A percentile compares a stretch with the other conserved stretches of the same genome.
phyloP scores from a whole-genome alignment of 306 rosid species.

The Quercus glauca region DNA sequence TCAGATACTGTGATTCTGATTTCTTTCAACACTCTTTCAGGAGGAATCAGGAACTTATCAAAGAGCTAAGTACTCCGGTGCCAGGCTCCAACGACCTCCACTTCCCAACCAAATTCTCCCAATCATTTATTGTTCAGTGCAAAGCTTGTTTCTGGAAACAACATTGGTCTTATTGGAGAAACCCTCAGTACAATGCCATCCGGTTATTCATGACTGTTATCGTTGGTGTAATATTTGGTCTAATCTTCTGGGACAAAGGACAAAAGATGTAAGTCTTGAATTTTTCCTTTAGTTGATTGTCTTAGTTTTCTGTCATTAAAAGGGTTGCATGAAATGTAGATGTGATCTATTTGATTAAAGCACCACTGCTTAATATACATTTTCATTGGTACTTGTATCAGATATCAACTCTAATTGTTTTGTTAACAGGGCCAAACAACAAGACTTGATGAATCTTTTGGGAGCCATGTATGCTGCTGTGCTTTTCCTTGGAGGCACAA shows the following conservation, averaged over 20 bases:
- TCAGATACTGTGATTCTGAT: neutral
- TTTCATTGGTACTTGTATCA: neutral
- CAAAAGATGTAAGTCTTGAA: slow-evolving; percentile 36
- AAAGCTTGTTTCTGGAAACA: slow-evolving; percentile 88
- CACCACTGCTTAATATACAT: neutral
- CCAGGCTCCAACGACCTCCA: slow-evolving; percentile 58
- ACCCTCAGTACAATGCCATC: slow-evolving; percentile 50
- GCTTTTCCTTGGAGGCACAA: slow-evolving; percentile 64
- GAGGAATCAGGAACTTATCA: slow-evolving; percentile 55
- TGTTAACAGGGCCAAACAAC: slow-evolving; percentile 42
- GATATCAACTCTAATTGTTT: neutral
- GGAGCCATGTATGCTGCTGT: slow-evolving; percentile 70
- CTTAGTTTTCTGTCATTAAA: neutral
- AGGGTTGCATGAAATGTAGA: neutral
- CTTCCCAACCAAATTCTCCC: slow-evolving; percentile 68
- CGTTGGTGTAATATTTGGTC: slow-evolving; percentile 53
- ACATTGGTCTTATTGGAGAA: slow-evolving; percentile 75
- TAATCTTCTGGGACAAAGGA: slow-evolving; percentile 62
- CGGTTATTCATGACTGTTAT: slow-evolving; percentile 40
- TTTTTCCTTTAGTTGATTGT: neutral
- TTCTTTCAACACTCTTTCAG: slow-evolving; percentile 26
- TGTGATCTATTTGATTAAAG: neutral
- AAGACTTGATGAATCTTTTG: slow-evolving; percentile 49
- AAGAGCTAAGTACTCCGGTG: slow-evolving; percentile 49
- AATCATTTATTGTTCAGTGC: slow-evolving; percentile 49